Evolutionary conservation across 768 basidiomycete genomes (phyloP).

Genomic region (Suillus weaverae): DNA sequence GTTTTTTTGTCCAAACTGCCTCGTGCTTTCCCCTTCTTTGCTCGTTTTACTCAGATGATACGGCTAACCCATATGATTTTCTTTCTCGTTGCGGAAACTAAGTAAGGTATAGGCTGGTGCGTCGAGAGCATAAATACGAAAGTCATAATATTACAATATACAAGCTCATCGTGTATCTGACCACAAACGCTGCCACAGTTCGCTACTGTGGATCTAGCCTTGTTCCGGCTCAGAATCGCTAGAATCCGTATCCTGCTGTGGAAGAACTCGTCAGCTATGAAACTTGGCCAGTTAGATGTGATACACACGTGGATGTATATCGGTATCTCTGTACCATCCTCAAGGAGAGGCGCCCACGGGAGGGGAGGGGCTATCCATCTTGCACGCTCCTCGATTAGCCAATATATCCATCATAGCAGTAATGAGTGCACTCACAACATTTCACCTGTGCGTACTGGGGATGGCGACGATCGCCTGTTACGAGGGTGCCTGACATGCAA

Average conservation of each 20-base stretch:
- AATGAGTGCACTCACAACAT: neutral
- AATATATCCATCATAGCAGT: neutral
- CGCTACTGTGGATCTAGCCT: neutral
- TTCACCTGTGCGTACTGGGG: slow-evolving; percentile 2
- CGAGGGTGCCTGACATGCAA: neutral
- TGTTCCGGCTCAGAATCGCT: neutral
- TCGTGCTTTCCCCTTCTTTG: neutral
- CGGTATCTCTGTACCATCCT: neutral
- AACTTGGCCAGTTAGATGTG: neutral
- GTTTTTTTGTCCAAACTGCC: neutral
- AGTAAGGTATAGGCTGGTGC: neutral
- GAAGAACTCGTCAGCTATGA: neutral
- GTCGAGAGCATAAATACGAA: neutral
- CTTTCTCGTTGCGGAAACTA: neutral
- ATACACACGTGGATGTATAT: neutral
- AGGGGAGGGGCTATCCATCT: neutral
- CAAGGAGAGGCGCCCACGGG: neutral
- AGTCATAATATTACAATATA: neutral
- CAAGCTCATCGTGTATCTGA: neutral
- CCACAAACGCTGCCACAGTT: neutral
- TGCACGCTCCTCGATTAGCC: neutral
- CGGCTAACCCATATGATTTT: neutral
- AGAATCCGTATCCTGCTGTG: neutral
- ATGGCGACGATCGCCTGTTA: neutral
- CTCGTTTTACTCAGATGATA: neutral